phyloP scores from a whole-genome alignment of 2,329 filamentous ascomycete genomes.

The Curvularia verruculosa region DNA sequence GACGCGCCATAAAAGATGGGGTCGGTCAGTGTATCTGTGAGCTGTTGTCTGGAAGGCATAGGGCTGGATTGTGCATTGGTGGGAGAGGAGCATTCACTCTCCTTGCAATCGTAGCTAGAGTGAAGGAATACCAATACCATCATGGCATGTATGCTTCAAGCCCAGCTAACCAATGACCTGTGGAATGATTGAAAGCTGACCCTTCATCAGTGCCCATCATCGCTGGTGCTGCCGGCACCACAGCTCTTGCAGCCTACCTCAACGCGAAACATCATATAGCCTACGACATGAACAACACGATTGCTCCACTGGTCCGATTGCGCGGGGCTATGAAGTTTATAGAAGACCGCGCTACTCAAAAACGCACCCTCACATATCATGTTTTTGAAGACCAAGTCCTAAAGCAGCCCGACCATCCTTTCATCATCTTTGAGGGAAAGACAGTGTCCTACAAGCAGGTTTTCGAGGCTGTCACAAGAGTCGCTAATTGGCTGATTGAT shows the following conservation, averaged over 20 bases:
- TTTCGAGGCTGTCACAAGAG: slow-evolving; percentile 33
- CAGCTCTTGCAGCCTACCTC: slow-evolving; percentile 43
- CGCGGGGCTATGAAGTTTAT: slow-evolving; percentile 29
- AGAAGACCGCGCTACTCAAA: slow-evolving; percentile 20
- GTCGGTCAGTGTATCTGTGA: background rate
- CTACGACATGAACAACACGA: slow-evolving; percentile 32
- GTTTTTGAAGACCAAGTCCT: slow-evolving; percentile 48
- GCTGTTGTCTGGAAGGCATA: no score
- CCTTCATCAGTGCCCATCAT: slow-evolving; percentile 33
- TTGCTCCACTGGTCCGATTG: slow-evolving; percentile 25
- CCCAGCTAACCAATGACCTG: background rate
- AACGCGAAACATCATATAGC: slow-evolving; percentile 46
- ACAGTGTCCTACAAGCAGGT: slow-evolving; percentile 45
- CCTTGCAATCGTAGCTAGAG: background rate
- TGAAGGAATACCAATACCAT: background rate
- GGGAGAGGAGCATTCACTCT: background rate
- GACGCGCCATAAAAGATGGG: background rate
- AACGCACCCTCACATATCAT: slow-evolving; percentile 39
- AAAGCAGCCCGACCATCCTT: slow-evolving; percentile 37
- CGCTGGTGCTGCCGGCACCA: slow-evolving; percentile 35
- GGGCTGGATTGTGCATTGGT: background rate
- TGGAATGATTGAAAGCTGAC: background rate
- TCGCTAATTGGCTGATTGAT: slow-evolving; percentile 47
- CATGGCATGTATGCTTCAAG: slow-evolving; percentile 20
- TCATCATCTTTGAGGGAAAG: slow-evolving; percentile 47